These are phyloP conservation scores for Ustilago curta DNA, from an alignment of 1,284 basidiomycete species.

Conservation along the genomic window DNA sequence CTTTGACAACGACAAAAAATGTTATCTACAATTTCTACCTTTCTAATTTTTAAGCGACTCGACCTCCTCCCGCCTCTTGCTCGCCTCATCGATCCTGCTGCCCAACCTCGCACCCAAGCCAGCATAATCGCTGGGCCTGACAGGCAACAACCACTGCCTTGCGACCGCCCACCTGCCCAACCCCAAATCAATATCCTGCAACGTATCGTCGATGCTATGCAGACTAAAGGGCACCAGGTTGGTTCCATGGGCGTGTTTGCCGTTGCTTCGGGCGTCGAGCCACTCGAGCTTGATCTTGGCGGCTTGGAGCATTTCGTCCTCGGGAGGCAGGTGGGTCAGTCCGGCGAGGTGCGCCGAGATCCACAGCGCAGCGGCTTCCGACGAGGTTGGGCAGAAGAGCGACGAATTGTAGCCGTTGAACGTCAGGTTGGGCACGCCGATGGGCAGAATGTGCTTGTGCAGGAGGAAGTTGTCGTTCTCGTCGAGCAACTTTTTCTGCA, in stretches of 20 bases:
- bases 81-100: conserved; percentile 21
- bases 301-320: conserved; percentile 28
- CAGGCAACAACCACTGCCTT: conserved; percentile 58
- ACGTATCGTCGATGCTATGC: conserved; percentile 60
- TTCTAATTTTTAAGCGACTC: conserved; percentile 5
- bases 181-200: conserved; percentile 48
- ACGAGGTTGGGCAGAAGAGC: conserved; percentile 58
- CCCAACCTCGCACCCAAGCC: conserved; percentile 18
- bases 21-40: not conserved
- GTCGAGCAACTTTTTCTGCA: conserved; percentile 53
- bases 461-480: conserved; percentile 56
- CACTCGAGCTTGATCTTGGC: conserved; percentile 52
- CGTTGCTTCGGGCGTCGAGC: conserved; percentile 52
- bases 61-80: not conserved
- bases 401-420: conserved; percentile 62
- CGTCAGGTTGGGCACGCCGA: conserved; percentile 49
- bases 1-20: not conserved
- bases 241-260: conserved; percentile 57
- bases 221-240: conserved; percentile 62
- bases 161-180: conserved; percentile 30
- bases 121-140: conserved; percentile 47
- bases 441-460: conserved; percentile 55
- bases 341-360: conserved; percentile 56
- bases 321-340: conserved; percentile 33
- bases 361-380: conserved; percentile 60